Evolutionary conservation across 371 early-diverging fungal genomes (phyloP).

Genomic region (Mucor plumbeus): DNA sequence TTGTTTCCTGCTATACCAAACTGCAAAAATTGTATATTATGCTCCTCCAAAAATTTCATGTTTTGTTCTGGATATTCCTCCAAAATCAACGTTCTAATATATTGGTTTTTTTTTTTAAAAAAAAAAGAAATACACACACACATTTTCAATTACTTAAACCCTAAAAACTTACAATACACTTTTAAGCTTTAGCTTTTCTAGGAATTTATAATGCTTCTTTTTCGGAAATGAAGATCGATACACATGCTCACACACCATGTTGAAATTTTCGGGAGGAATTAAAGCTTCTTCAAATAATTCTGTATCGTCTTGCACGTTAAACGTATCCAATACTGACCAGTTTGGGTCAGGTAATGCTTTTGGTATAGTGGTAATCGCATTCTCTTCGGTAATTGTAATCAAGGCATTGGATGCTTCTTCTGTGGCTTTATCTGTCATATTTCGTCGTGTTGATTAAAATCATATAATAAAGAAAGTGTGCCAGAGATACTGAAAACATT

Average conservation of each 20-base stretch:
- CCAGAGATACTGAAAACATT: too few species aligned
- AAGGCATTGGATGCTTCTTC: neutral
- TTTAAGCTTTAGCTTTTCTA: conserved; percentile 87
- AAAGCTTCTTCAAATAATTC: conserved; percentile 67
- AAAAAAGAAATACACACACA: too few species aligned
- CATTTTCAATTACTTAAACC: neutral
- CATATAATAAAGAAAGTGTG: too few species aligned
- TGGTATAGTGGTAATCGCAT: neutral
- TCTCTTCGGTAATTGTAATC: conserved; percentile 4
- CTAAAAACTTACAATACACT: conserved; percentile 75
- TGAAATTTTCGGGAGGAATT: conserved; percentile 91
- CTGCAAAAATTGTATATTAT: conserved; percentile 84
- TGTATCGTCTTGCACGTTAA: conserved; percentile 46
- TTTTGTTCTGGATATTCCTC: conserved; percentile 97
- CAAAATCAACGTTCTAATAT: conserved; percentile 80
- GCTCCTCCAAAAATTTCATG: conserved; percentile 84
- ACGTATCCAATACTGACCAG: conserved; percentile 42
- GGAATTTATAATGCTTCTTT: conserved; percentile 89
- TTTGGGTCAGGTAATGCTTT: conserved; percentile 29
- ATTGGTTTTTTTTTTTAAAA: too few species aligned
- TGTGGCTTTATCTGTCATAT: neutral
- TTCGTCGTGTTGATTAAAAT: neutral
- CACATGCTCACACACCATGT: conserved; percentile 89
- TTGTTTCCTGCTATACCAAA: conserved; percentile 98
- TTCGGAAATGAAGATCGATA: conserved; percentile 93